phyloP scores from a whole-genome alignment of 352 stramenopile genomes.

The Globisporangium yorkense region DNA sequence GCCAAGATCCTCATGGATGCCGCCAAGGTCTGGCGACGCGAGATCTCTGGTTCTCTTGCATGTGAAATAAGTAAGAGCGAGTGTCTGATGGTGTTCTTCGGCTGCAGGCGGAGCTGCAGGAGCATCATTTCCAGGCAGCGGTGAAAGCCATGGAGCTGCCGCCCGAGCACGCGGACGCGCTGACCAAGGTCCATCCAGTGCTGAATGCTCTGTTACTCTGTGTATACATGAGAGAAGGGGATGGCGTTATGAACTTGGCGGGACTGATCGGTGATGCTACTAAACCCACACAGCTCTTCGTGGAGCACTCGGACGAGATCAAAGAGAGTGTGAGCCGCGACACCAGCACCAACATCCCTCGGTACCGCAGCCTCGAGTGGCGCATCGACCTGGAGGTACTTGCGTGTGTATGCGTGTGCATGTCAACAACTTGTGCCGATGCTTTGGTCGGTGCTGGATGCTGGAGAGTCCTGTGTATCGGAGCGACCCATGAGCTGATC shows the following conservation, averaged over 20 bases:
- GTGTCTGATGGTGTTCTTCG: neutral
- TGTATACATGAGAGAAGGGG: too few species aligned
- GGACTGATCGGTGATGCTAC: too few species aligned
- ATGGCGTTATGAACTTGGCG: too few species aligned
- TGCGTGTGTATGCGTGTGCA: neutral
- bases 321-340: constrained; percentile 37
- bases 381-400: constrained; percentile 74
- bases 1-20: constrained; percentile 75
- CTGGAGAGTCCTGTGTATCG: too few species aligned
- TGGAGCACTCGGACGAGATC: constrained; percentile 42
- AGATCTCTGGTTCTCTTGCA: neutral
- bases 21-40: constrained; percentile 32
- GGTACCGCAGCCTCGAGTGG: constrained; percentile 68
- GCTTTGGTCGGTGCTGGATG: too few species aligned
- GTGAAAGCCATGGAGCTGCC: constrained; percentile 44
- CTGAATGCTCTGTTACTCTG: too few species aligned
- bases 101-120: constrained; percentile 36
- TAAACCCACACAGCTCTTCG: constrained; percentile 33
- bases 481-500: too few species aligned
- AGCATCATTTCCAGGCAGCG: constrained; percentile 30
- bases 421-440: neutral
- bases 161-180: constrained; percentile 28
- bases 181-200: constrained; percentile 29
- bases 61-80: neutral
- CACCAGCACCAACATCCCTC: constrained; percentile 33